Conservation (phyloP, 495 filamentous ascomycete species). For the Tuber indicum region DNA sequence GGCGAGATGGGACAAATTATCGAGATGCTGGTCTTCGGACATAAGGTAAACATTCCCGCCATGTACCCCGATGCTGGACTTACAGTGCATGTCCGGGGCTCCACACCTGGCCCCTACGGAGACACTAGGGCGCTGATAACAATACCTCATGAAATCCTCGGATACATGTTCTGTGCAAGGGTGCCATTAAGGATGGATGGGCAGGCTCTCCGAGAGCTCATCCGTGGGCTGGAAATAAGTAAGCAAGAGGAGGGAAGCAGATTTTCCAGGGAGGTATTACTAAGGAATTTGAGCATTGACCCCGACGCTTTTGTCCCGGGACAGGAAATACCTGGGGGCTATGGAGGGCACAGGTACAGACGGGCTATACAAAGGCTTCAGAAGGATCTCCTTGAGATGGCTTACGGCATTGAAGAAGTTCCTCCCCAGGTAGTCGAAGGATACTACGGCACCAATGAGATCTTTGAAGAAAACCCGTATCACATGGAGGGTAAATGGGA, state of each 20-base stretch:
- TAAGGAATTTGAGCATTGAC: neutral
- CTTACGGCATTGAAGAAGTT: neutral
- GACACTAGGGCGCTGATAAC: neutral
- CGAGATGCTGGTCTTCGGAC: constrained; percentile 28
- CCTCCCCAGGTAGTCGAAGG: neutral
- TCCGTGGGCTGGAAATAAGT: neutral
- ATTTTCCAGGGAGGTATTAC: neutral
- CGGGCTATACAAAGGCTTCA: neutral
- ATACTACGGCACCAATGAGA: neutral
- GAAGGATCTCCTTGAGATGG: neutral
- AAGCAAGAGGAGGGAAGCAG: neutral
- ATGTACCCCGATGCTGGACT: neutral
- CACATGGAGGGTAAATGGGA: neutral
- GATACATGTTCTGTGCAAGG: neutral
- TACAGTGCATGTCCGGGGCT: neutral
- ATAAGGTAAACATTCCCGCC: constrained; percentile 10
- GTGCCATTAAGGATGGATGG: neutral
- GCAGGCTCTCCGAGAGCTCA: neutral
- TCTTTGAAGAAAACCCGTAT: neutral
- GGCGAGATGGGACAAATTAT: constrained; percentile 33
- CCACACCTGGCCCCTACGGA: neutral
- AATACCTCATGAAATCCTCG: neutral
- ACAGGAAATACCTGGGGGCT: neutral
- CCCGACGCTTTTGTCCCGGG: neutral
- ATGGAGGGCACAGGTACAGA: neutral